phyloP scores from a whole-genome alignment of 2,329 filamentous ascomycete genomes.

The Elsinoe australis region DNA sequence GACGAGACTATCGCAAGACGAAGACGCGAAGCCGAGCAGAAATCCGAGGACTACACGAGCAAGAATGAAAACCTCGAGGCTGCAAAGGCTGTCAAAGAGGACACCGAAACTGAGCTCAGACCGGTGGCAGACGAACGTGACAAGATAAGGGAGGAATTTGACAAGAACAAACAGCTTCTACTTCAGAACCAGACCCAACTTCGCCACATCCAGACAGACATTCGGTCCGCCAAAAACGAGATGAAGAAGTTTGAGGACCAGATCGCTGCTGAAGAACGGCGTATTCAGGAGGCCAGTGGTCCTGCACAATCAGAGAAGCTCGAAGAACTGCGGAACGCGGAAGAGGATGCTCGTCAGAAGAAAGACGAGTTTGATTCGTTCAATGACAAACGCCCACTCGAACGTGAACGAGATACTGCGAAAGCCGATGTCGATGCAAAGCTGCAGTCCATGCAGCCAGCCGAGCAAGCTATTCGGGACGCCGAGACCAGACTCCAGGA shows the following conservation, averaged over 20 bases:
- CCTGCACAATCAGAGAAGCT: slow-evolving; percentile 58
- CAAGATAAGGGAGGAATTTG: slow-evolving; percentile 46
- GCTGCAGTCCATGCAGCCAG: slow-evolving; percentile 36
- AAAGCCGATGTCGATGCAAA: slow-evolving; percentile 32
- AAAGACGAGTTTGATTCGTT: slow-evolving; percentile 44
- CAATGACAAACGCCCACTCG: slow-evolving; percentile 32
- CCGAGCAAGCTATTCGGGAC: neutral
- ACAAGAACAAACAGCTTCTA: slow-evolving; percentile 30
- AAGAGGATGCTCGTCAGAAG: slow-evolving; percentile 21
- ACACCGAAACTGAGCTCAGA: slow-evolving; percentile 31
- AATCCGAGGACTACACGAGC: slow-evolving; percentile 37
- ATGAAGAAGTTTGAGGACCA: slow-evolving; percentile 38
- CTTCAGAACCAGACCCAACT: slow-evolving; percentile 45
- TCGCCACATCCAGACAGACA: slow-evolving; percentile 53
- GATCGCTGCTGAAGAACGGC: slow-evolving; percentile 50
- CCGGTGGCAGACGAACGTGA: slow-evolving; percentile 43
- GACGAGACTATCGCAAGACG: slow-evolving; percentile 44
- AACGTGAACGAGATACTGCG: slow-evolving; percentile 28
- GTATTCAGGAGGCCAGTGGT: slow-evolving; percentile 57
- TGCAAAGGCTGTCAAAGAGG: slow-evolving; percentile 31
- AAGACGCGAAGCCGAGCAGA: slow-evolving; percentile 39
- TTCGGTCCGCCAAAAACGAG: slow-evolving; percentile 46
- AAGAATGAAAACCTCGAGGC: slow-evolving; percentile 36
- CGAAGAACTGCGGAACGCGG: slow-evolving; percentile 50
- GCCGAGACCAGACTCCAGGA: slow-evolving; percentile 31